Evolutionary conservation across 495 filamentous ascomycete species (phyloP).

Genomic region (Penicillium cinerascens): DNA sequence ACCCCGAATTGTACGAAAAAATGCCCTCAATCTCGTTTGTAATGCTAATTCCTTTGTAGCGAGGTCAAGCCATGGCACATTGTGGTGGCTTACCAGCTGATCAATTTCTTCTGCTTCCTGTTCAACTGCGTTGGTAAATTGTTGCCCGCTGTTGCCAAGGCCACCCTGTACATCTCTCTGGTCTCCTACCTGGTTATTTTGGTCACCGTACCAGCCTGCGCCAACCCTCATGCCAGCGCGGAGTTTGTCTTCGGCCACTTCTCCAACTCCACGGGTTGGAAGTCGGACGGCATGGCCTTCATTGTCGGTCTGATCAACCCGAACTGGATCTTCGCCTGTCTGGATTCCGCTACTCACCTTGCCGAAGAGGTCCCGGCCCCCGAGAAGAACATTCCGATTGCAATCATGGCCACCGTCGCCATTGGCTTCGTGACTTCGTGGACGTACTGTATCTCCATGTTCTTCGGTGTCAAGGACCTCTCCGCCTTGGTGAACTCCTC

Average conservation of each 20-base stretch:
- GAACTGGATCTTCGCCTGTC: slow-evolving; percentile 59
- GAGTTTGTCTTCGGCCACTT: slow-evolving; percentile 61
- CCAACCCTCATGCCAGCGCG: slow-evolving; percentile 51
- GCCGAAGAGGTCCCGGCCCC: slow-evolving; percentile 57
- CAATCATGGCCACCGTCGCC: slow-evolving; percentile 56
- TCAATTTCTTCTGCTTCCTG: slow-evolving; percentile 54
- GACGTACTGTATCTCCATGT: slow-evolving; percentile 54
- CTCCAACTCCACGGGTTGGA: slow-evolving; percentile 62
- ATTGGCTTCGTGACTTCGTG: slow-evolving; percentile 59
- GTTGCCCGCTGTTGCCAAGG: slow-evolving; percentile 47
- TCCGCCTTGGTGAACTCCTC: slow-evolving; percentile 39
- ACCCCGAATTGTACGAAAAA: slow-evolving; percentile 51
- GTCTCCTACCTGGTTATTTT: slow-evolving; percentile 53
- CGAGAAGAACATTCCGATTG: slow-evolving; percentile 42
- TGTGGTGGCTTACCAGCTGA: slow-evolving; percentile 48
- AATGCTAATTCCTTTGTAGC: slow-evolving; percentile 24
- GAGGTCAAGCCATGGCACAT: slow-evolving; percentile 54
- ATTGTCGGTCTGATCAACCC: slow-evolving; percentile 61
- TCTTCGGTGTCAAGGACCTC: slow-evolving; percentile 57
- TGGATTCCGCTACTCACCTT: slow-evolving; percentile 61
- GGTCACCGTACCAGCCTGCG: slow-evolving; percentile 52
- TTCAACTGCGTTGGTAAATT: slow-evolving; percentile 58
- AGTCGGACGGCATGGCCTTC: slow-evolving; percentile 57
- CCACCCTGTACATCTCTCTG: slow-evolving; percentile 51
- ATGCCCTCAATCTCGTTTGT: neutral